Evolutionary conservation across 202 grass and related monocot genomes (phyloP).

Genomic region (Digitaria exilis): DNA sequence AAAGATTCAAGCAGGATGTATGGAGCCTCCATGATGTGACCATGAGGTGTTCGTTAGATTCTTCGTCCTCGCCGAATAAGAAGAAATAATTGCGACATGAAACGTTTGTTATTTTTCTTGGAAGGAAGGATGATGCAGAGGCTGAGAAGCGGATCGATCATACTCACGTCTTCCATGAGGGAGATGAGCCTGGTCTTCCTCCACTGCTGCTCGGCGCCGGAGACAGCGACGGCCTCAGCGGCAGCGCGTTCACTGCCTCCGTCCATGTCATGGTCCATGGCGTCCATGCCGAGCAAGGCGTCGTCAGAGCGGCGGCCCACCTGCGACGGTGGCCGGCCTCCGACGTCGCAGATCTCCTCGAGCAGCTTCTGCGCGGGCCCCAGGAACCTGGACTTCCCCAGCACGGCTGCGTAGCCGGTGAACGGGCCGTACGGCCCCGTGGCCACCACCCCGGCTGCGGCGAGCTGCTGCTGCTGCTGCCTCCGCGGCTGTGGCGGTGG

Average conservation of each 20-base stretch:
- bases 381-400: conserved; percentile 80
- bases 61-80: conserved; percentile 28
- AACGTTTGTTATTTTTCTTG: neutral
- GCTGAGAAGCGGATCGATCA: neutral
- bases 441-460: conserved; percentile 12
- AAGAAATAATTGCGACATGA: conserved; percentile 36
- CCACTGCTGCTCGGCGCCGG: conserved; percentile 84
- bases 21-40: conserved; percentile 73
- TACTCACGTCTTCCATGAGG: conserved; percentile 90
- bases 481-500: too few species aligned
- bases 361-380: conserved; percentile 84
- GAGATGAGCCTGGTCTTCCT: conserved; percentile 93
- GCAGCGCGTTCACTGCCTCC: too few species aligned
- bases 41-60: conserved; percentile 53
- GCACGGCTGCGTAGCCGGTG: conserved; percentile 85
- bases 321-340: conserved; percentile 37
- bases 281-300: conserved; percentile 56
- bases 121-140: neutral
- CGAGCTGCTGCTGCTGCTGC: conserved; percentile 19
- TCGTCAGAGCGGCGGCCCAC: conserved; percentile 49
- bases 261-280: conserved; percentile 42
- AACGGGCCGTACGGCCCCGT: conserved; percentile 80
- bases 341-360: conserved; percentile 91
- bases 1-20: conserved; percentile 41
- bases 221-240: conserved; percentile 36